phyloP scores from a whole-genome alignment of 306 rosid species.

The Cicer yamashitae region DNA sequence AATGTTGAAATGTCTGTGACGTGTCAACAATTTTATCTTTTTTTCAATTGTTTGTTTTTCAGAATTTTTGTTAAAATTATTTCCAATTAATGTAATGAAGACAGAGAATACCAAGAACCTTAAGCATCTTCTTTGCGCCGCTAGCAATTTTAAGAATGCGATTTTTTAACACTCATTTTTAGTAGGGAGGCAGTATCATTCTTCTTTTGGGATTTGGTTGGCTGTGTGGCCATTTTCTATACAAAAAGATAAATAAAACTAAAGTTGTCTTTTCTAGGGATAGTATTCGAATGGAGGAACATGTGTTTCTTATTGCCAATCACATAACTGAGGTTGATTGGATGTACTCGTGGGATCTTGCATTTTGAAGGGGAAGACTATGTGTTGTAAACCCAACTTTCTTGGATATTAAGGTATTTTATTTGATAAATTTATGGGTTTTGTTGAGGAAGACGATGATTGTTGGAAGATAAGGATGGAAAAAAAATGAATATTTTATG shows the following conservation, averaged over 20 bases:
- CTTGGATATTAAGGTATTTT: too few species aligned
- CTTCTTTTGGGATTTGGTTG: conserved; percentile 72
- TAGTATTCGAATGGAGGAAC: conserved; percentile 68
- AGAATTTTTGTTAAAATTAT: too few species aligned
- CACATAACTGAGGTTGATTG: conserved; percentile 97
- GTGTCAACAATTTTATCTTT: too few species aligned
- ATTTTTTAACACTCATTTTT: conserved; percentile 53
- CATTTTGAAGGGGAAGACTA: conserved; percentile 71
- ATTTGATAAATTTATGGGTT: too few species aligned
- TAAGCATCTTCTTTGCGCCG: conserved; percentile 48
- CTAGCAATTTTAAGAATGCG: conserved; percentile 51
- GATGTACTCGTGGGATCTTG: conserved; percentile 98
- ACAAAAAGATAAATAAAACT: conserved; percentile 78
- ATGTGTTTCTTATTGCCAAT: conserved; percentile 76
- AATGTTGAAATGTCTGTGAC: too few species aligned
- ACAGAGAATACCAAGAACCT: too few species aligned
- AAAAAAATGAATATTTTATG: too few species aligned
- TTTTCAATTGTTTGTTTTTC: too few species aligned
- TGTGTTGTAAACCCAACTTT: conserved; percentile 61
- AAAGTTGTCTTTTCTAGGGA: conserved; percentile 80
- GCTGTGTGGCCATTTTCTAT: conserved; percentile 82
- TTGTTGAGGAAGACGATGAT: too few species aligned
- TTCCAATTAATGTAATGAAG: too few species aligned
- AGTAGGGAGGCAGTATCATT: conserved; percentile 75
- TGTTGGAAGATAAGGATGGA: too few species aligned